Evolutionary conservation across 306 rosid genomes (phyloP), one percentile per base, ranked within the genome.

Genomic region (Acacia crassicarpa): DNA sequence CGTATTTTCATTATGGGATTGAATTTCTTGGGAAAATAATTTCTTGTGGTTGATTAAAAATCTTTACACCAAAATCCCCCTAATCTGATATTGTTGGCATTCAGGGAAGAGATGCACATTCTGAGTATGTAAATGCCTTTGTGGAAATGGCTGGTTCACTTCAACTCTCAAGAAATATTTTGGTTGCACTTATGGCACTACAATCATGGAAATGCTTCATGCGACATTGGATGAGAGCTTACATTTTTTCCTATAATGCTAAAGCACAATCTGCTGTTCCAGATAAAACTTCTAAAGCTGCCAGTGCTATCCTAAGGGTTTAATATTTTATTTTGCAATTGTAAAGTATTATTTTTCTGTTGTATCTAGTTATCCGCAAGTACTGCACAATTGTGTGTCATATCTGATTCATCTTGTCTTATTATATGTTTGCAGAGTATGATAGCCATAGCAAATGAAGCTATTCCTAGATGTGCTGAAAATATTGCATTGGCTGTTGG

Each of bases 401-500:
- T 78, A 66, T 68, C 71, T 88, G 74, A 75, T 86, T 27, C 79
- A 61, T 76, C 69, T 76, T 48, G 59, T 86, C 61, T 77, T 84
- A 53, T 58, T 72, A 8, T 73, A 51, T 80, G 9, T 61, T 54
- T 88, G 76, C 93, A 95, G 99, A 89, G 91, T 72, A 53, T 91
- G 90, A 83, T 91, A 46, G 91, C 79, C 46, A 83, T 82, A 67
- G 93, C 97, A 3, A 89, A 90, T 82, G 95, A 84, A 87, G 92
- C 92, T 79, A 83, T 93, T 74, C 99, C 99, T 75, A 88, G 98
- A 88, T 90, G 94, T 86, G 93, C 98, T 76, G 99, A 92, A 86
- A 95, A 95, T 86, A 89, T 93, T 72, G 94, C 93, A n/a, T 90
- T 95, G 84, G 99, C 99, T 75, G 87, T 93, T 80, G 97, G 97